phyloP scores from a whole-genome alignment of 1,284 basidiomycete species.

The Moesziomyces parantarcticus region DNA sequence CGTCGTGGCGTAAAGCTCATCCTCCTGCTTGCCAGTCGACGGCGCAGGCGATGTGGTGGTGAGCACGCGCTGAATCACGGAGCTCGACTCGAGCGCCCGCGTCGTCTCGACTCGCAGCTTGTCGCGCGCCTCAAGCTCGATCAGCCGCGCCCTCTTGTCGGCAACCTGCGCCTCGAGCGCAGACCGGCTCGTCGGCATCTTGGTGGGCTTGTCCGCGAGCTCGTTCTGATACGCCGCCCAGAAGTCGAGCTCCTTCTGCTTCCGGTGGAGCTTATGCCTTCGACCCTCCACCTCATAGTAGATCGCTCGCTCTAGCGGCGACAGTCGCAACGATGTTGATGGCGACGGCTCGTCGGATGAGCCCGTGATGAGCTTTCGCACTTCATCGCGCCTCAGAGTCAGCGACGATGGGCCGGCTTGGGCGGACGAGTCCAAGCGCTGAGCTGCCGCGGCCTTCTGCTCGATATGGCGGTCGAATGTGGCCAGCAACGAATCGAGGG shows the following conservation, averaged over 20 bases:
- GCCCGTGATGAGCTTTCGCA: constrained; percentile 20
- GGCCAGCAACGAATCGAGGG: constrained; percentile 28
- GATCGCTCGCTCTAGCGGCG: constrained; percentile 43
- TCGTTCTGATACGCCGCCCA: constrained; percentile 44
- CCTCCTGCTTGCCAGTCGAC: constrained; percentile 3
- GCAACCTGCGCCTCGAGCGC: constrained; percentile 31
- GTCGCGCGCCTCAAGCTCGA: constrained; percentile 22
- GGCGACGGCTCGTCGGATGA: background rate
- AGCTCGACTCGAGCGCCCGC: constrained; percentile 30
- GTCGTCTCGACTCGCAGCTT: constrained; percentile 28
- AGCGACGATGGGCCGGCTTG: constrained; percentile 23
- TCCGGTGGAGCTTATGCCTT: constrained; percentile 16
- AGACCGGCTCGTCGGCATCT: constrained; percentile 31
- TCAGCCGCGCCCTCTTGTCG: constrained; percentile 28
- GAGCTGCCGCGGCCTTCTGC: constrained; percentile 11
- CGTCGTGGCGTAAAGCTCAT: constrained; percentile 31
- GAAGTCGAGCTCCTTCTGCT: constrained; percentile 37
- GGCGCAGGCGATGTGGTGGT: constrained; percentile 18
- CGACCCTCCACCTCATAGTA: constrained; percentile 41
- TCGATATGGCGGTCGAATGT: constrained; percentile 36
- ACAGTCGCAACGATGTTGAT: constrained; percentile 7
- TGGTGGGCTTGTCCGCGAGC: constrained; percentile 20
- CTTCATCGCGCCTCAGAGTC: constrained; percentile 14
- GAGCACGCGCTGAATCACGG: constrained; percentile 32
- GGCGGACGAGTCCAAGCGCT: constrained; percentile 4